These are phyloP conservation scores for Neopestalotiopsis sp. DNA, from an alignment of 2,329 filamentous ascomycete species.

Conservation along the genomic window DNA sequence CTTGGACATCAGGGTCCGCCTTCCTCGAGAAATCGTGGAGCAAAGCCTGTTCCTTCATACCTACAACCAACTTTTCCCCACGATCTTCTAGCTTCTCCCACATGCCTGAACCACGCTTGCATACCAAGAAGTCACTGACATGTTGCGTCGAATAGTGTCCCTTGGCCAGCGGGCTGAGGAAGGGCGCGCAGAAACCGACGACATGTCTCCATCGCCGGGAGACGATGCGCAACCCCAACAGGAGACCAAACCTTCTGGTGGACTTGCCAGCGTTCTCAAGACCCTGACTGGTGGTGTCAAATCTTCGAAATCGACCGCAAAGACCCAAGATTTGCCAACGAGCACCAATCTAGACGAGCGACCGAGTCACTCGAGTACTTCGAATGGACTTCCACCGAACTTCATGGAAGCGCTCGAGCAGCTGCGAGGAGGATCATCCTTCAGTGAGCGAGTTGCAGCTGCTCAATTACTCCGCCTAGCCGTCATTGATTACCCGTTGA, in stretches of 20 bases:
- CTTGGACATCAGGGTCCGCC: constrained; percentile 1
- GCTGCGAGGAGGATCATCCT: constrained; percentile 54
- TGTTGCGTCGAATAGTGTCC: constrained; percentile 50
- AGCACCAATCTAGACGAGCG: constrained; percentile 50
- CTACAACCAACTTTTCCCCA: not conserved
- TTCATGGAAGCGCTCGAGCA: constrained; percentile 61
- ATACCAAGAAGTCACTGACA: constrained; percentile 38
- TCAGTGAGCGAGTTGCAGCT: constrained; percentile 61
- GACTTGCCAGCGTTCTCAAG: constrained; percentile 69
- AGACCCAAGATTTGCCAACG: constrained; percentile 41
- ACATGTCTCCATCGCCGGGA: constrained; percentile 66
- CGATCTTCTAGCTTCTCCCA: constrained; percentile 6
- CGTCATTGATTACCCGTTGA: constrained; percentile 64
- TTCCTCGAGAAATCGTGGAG: constrained; percentile 15
- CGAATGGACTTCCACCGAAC: constrained; percentile 53
- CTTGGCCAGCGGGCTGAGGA: constrained; percentile 48
- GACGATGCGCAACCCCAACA: constrained; percentile 58
- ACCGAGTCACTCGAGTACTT: constrained; percentile 44
- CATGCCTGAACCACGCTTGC: constrained; percentile 9
- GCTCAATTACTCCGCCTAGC: constrained; percentile 62
- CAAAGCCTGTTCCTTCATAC: not conserved
- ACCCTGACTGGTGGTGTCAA: constrained; percentile 61
- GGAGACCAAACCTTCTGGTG: constrained; percentile 57
- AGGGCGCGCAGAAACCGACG: constrained; percentile 39
- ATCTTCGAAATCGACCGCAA: constrained; percentile 56